phyloP scores from a whole-genome alignment of 1,139 yeast genomes.

The Williopsis jadinii region DNA sequence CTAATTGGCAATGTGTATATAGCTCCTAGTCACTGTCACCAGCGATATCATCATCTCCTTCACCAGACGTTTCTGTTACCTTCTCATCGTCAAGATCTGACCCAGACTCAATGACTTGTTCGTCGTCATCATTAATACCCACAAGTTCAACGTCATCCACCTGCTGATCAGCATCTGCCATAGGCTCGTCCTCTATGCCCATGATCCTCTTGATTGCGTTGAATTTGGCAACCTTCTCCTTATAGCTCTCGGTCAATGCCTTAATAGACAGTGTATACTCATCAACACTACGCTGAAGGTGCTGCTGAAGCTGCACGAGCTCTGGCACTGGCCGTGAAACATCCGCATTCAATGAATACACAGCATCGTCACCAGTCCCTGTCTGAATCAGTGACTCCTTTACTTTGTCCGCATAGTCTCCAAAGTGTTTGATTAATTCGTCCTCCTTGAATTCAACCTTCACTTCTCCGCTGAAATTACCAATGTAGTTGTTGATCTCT shows the following conservation, averaged over 20 bases:
- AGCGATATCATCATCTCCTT: no score
- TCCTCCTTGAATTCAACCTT: constrained; percentile 6
- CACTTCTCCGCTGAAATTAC: constrained; percentile 1
- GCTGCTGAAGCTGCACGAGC: constrained; percentile 6
- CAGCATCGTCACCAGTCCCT: constrained; percentile 1
- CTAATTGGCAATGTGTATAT: no score
- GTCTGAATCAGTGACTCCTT: constrained; percentile 1
- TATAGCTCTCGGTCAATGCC: constrained; percentile 9
- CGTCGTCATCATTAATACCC: no score
- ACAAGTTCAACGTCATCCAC: neutral
- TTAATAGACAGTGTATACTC: constrained; percentile 12
- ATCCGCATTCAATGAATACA: constrained; percentile 2
- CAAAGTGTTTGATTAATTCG: constrained; percentile 12
- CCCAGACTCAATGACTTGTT: no score
- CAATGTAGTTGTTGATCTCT: constrained; percentile 12
- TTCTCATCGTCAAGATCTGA: no score
- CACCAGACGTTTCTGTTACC: no score
- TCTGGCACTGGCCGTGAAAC: constrained; percentile 2
- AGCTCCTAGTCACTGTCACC: no score
- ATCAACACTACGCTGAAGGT: constrained; percentile 3
- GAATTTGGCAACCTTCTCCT: constrained; percentile 12
- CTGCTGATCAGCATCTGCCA: constrained; percentile 2
- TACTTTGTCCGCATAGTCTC: constrained; percentile 7
- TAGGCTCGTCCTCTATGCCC: constrained; percentile 6
- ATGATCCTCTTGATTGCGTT: constrained; percentile 13